Conservation (phyloP, 164 flowering plant species). For the Litsea cubeba region DNA sequence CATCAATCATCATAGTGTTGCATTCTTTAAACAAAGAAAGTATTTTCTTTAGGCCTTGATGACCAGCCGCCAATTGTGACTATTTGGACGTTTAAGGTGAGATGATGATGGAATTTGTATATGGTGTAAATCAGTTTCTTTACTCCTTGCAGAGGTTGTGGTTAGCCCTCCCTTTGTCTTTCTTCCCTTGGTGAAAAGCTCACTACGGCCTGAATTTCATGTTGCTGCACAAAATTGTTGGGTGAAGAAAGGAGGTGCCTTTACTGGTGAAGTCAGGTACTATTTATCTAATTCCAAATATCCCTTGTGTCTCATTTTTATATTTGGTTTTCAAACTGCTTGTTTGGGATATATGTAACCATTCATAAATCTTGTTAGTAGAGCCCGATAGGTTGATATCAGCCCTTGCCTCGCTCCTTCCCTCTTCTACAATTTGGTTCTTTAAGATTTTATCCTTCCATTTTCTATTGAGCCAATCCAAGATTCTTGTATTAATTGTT, state of each 20-base stretch:
- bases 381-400: neutral
- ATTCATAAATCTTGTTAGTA: neutral
- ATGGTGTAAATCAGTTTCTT: conserved; percentile 1
- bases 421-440: no score
- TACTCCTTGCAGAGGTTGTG: conserved; percentile 64
- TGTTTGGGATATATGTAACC: neutral
- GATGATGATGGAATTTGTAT: conserved; percentile 2
- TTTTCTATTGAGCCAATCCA: no score
- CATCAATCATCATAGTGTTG: neutral
- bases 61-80: neutral
- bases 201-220: conserved; percentile 56
- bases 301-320: neutral
- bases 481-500: no score
- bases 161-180: conserved; percentile 82
- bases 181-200: conserved; percentile 48
- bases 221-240: conserved; percentile 90
- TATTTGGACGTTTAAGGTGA: neutral
- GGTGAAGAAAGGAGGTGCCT: conserved; percentile 90
- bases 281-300: neutral
- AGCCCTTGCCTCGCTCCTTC: neutral
- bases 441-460: no score
- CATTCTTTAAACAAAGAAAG: neutral
- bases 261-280: conserved; percentile 78
- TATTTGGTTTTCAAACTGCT: neutral
- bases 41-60: neutral